Conservation (phyloP, 805 yeast species). For the Kodamaea sagamina region DNA sequence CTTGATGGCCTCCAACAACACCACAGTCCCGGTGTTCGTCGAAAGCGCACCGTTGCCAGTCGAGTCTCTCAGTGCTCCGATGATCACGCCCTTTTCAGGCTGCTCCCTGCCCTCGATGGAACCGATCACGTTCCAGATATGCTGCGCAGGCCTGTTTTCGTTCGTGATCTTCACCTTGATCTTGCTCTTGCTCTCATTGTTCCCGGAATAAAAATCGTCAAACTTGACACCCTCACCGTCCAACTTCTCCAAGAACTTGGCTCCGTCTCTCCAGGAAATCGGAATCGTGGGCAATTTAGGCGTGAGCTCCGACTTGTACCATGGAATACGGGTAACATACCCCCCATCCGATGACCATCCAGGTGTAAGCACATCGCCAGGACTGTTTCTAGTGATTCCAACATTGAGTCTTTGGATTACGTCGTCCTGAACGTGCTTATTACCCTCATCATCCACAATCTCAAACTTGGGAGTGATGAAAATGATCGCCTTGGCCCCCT, state of each 20-base stretch:
- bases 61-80: conserved; percentile 85
- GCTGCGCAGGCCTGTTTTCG: conserved; percentile 55
- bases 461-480: conserved; percentile 49
- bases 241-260: conserved; percentile 34
- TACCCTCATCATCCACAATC: conserved; percentile 12
- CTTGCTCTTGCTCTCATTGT: conserved; percentile 12
- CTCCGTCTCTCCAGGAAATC: conserved; percentile 71
- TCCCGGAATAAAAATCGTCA: conserved; percentile 32
- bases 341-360: conserved; percentile 61
- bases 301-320: conserved; percentile 52
- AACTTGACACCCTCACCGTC: conserved; percentile 23
- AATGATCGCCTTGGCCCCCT: conserved; percentile 65
- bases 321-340: conserved; percentile 38
- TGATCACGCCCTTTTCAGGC: conserved; percentile 64
- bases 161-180: conserved; percentile 35
- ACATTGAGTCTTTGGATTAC: conserved; percentile 58
- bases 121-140: conserved; percentile 77
- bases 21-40: conserved; percentile 73
- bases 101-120: conserved; percentile 81
- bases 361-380: conserved; percentile 82
- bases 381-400: conserved; percentile 56
- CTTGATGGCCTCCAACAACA: conserved; percentile 69
- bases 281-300: conserved; percentile 80
- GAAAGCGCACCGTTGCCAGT: conserved; percentile 71
- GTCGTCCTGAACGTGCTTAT: conserved; percentile 10